A percentile compares a stretch with the other conserved stretches of the same genome.
These are phyloP conservation scores for Euphorbia tirucalli DNA, from an alignment of 345 rosid genomes.

Conservation along the genomic window DNA sequence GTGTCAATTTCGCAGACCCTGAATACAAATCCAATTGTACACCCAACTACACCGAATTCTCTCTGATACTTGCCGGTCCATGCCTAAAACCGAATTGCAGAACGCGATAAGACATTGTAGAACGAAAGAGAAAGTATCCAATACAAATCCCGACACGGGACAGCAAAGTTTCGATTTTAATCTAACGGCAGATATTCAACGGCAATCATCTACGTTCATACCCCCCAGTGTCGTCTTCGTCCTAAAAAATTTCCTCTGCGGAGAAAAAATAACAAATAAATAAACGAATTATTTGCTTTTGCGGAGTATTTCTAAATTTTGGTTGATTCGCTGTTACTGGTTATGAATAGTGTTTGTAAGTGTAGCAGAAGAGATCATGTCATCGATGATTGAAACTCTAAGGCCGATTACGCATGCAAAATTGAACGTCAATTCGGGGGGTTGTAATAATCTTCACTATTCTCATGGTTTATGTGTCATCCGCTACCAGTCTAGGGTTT, in stretches of 20 bases:
- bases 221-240: not conserved
- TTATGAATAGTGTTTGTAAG: slow-evolving; percentile 40
- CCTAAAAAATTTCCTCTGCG: not conserved
- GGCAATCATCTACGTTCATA: slow-evolving; percentile 9
- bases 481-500: slow-evolving; percentile 40
- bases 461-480: slow-evolving; percentile 36
- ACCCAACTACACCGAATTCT: not conserved
- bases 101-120: not conserved
- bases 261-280: not conserved
- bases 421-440: slow-evolving; percentile 20
- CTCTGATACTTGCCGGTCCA: no score
- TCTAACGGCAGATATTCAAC: slow-evolving; percentile 37
- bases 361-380: slow-evolving; percentile 26
- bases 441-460: slow-evolving; percentile 29
- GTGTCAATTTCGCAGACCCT: not conserved
- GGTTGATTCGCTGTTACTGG: slow-evolving; percentile 5
- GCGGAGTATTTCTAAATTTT: not conserved
- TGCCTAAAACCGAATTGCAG: not conserved
- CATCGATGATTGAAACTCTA: slow-evolving; percentile 39
- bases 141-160: not conserved
- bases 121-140: not conserved
- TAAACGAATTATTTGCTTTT: not conserved
- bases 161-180: not conserved
- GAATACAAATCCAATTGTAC: not conserved
- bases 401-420: slow-evolving; percentile 37